A percentile compares a stretch with the other conserved stretches of the same genome.
Evolutionary conservation across 257 asterid genomes (phyloP).

Genomic region (Coffea canephora): DNA sequence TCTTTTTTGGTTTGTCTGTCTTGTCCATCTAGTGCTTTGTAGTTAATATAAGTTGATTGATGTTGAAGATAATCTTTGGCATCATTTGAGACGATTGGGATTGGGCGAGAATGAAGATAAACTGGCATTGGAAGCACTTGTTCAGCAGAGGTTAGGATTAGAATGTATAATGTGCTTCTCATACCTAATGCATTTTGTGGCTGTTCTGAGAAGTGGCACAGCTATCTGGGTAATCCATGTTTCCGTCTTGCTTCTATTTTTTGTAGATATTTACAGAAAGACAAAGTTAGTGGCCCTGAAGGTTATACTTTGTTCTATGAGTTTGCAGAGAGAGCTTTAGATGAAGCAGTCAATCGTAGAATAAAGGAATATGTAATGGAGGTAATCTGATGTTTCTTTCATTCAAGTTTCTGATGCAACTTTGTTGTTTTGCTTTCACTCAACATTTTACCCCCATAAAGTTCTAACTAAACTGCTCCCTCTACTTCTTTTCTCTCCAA

Average conservation of each 20-base stretch:
- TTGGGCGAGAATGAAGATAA: slow-evolving; percentile 71
- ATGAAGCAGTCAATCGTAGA: slow-evolving; percentile 43
- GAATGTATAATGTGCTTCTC: slow-evolving; percentile 5
- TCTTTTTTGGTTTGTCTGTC: background rate
- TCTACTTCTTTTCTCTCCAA: background rate
- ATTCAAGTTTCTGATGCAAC: background rate
- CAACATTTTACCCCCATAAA: too few species aligned
- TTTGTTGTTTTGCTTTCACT: background rate
- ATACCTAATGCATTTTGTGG: background rate
- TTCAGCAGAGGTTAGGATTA: slow-evolving; percentile 74
- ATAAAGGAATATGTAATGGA: slow-evolving; percentile 58
- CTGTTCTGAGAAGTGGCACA: background rate
- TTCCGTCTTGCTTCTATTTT: slow-evolving; percentile 12
- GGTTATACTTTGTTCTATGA: slow-evolving; percentile 59
- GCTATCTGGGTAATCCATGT: background rate
- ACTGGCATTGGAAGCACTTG: slow-evolving; percentile 65
- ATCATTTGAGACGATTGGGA: slow-evolving; percentile 82
- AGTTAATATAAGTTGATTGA: slow-evolving; percentile 11
- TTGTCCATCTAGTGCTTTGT: background rate
- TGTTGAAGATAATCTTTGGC: slow-evolving; percentile 77
- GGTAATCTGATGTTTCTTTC: slow-evolving; percentile 34
- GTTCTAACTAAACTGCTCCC: background rate
- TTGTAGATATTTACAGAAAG: slow-evolving; percentile 80
- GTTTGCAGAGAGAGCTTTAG: slow-evolving; percentile 96
- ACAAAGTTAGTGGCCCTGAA: slow-evolving; percentile 78